phyloP scores from a whole-genome alignment of 73 alveolate genomes.

The Blepharisma japonicum region DNA sequence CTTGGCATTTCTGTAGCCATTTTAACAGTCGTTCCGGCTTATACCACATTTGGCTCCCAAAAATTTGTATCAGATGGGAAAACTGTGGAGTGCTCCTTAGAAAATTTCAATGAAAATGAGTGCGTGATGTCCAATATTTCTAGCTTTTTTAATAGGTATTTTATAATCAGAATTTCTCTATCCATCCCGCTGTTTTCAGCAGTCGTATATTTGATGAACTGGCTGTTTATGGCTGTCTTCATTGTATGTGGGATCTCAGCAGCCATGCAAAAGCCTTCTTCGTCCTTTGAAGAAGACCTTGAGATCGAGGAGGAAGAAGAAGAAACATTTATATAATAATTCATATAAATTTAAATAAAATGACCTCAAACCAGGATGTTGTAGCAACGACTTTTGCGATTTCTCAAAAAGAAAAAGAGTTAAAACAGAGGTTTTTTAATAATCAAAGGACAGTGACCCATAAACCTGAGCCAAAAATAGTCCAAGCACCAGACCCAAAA shows the following conservation, averaged over 20 bases:
- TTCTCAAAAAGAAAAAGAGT: background rate
- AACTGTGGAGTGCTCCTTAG: conserved; percentile 22
- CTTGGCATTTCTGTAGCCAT: conserved; percentile 44
- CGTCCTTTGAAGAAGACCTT: too few species aligned
- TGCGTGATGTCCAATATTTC: conserved; percentile 48
- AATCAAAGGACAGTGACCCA: background rate
- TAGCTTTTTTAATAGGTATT: conserved; percentile 36
- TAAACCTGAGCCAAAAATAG: background rate
- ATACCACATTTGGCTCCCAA: conserved; percentile 60
- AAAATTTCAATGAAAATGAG: background rate
- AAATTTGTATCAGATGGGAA: conserved; percentile 20
- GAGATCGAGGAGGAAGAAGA: too few species aligned
- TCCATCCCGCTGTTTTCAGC: background rate
- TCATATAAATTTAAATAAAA: background rate
- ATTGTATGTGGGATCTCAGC: background rate
- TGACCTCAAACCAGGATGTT: background rate
- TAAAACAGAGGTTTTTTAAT: background rate
- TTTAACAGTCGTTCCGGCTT: conserved; percentile 50
- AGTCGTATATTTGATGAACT: conserved; percentile 2
- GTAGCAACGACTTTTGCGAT: background rate
- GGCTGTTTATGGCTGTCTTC: background rate
- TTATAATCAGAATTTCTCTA: background rate
- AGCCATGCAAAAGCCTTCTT: too few species aligned
- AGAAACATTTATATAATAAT: too few species aligned
- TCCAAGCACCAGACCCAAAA: background rate